Evolutionary conservation across 108 stramenopile species (phyloP), one percentile per base, ranked within the genome.

Genomic region (Pseudonitzschia delicatissima): DNA sequence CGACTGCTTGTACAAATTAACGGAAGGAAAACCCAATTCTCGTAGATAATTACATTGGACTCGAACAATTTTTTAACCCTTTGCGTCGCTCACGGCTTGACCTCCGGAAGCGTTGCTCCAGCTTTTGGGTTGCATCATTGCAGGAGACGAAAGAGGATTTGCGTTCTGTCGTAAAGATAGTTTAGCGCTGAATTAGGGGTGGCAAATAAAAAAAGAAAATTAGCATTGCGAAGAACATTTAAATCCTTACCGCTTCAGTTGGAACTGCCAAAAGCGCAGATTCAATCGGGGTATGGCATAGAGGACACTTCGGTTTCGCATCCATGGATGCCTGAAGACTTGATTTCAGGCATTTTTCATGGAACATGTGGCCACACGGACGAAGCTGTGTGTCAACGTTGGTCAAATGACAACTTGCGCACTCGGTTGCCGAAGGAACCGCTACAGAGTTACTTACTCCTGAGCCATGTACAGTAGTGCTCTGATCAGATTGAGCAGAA

Each of bases 351-450:
- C 95, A 96, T 8, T 79, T 66, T 40, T 93, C 92, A 67, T 94
- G 92, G 66, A 94, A 96, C 86, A 93, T 87, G 65, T 90, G 90
- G 21, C 91, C 91, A 67, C 95, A 96, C 5, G 95, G 95, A 67
- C 86, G 80, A 25, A 94, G 76, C 61, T 94, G 95, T 13, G 95
- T 96, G 72, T 96, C 91, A 27, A 94, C 91, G 53, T 82, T 81
- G 33, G 79, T 82, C 32, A 69, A 51, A 12, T 74, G 44, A 65
- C 95, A 94, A 23, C 92, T 69, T 18, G 88, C 84, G 62, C 95
- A 96, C 18, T 61, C 76, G 2, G 90, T 88, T 8, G 80, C 69
- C 26, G 77, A 81, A n/a, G 95, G 87, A 32, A 95, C 94, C 66
- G 90, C 72, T 17, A 93, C 92, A 61, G 79, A 73, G 26, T 57